phyloP scores from a whole-genome alignment of 306 rosid species.

The Astragalus glycyphyllos region DNA sequence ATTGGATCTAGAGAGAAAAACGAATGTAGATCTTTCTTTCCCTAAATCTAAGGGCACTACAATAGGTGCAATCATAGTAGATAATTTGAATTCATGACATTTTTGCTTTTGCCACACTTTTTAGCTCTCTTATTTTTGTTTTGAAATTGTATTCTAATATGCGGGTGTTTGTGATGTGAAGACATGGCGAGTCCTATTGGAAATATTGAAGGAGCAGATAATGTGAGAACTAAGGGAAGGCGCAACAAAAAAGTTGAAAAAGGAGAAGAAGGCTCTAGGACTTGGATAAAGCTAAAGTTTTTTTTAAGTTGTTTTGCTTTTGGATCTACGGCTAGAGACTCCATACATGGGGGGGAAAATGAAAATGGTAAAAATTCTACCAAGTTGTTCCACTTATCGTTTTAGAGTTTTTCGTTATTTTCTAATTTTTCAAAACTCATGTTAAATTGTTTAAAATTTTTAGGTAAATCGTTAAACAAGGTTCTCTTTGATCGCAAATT shows the following conservation, averaged over 20 bases:
- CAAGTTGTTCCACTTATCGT: slow-evolving; percentile 9
- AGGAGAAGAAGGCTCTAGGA: slow-evolving; percentile 21
- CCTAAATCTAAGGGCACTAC: no score
- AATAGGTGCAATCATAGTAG: no score
- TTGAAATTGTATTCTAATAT: no score
- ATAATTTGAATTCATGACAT: no score
- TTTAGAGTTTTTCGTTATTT: neutral
- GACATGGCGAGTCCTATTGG: slow-evolving; percentile 49
- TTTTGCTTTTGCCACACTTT: neutral
- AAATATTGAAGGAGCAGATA: slow-evolving; percentile 28
- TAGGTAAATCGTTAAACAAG: neutral
- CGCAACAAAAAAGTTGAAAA: slow-evolving; percentile 41
- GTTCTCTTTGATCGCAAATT: neutral
- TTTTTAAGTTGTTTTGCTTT: slow-evolving; percentile 56
- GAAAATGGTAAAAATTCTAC: slow-evolving; percentile 41
- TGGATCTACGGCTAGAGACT: slow-evolving; percentile 36
- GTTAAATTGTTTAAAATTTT: neutral
- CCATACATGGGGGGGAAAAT: slow-evolving; percentile 32
- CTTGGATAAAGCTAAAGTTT: slow-evolving; percentile 53
- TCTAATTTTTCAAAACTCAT: neutral
- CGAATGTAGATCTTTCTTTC: no score
- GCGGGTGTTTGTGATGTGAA: neutral
- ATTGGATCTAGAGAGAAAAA: no score
- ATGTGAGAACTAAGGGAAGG: slow-evolving; percentile 38
- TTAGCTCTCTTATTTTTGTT: neutral